Evolutionary conservation across 345 rosid genomes (phyloP).

Genomic region (Excoecaria agallocha): DNA sequence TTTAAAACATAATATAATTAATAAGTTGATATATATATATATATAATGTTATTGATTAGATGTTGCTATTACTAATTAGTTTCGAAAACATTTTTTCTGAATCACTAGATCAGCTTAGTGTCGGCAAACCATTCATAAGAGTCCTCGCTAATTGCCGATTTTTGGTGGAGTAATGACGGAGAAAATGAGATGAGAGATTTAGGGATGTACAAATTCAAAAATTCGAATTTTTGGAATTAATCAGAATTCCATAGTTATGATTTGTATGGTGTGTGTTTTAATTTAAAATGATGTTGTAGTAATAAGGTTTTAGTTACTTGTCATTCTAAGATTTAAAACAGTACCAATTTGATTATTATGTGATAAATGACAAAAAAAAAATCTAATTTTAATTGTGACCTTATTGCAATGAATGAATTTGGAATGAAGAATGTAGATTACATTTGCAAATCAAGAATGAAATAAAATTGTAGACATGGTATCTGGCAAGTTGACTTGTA

Average conservation of each 20-base stretch:
- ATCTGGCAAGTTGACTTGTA: no score
- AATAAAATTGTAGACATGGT: no score
- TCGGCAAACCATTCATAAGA: constrained; percentile 21
- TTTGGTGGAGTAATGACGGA: background rate
- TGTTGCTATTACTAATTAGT: no score
- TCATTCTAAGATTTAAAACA: background rate
- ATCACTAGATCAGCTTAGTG: constrained; percentile 16
- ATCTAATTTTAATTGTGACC: background rate
- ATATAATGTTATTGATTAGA: no score
- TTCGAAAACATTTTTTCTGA: background rate
- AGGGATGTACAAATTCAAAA: background rate
- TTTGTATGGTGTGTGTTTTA: no score
- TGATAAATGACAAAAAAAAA: background rate
- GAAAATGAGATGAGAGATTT: background rate
- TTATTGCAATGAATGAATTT: no score
- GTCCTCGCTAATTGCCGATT: constrained; percentile 4
- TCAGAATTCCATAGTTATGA: background rate
- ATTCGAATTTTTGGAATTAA: background rate
- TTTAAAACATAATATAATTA: no score
- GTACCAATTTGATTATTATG: background rate
- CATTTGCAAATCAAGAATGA: no score
- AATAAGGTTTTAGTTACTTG: background rate
- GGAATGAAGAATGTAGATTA: no score
- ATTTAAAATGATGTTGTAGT: no score
- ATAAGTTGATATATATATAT: no score